phyloP scores from a whole-genome alignment of 352 stramenopile species.

The Phytophthora citrophthora region DNA sequence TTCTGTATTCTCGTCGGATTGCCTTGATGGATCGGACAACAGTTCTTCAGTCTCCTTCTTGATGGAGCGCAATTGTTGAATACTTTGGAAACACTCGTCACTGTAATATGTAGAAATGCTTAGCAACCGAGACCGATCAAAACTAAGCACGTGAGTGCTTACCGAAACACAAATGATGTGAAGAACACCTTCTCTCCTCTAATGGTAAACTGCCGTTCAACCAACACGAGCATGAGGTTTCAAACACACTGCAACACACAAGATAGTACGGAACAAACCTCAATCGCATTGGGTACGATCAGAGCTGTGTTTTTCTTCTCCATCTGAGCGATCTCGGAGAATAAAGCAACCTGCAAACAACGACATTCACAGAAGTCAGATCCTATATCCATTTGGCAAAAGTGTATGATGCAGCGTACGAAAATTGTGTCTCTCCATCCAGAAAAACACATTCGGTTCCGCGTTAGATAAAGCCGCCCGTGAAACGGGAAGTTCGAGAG shows the following conservation, averaged over 20 bases:
- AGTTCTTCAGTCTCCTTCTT: constrained; percentile 73
- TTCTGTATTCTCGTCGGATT: constrained; percentile 1
- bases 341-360: constrained; percentile 63
- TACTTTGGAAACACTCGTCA: constrained; percentile 85
- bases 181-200: constrained; percentile 82
- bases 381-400: not conserved
- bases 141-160: not conserved
- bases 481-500: constrained; percentile 85
- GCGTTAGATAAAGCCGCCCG: constrained; percentile 79
- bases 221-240: not conserved
- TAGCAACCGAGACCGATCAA: not conserved
- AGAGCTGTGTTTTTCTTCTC: constrained; percentile 89
- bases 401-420: constrained; percentile 37
- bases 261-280: constrained; percentile 44
- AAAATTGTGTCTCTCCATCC: constrained; percentile 85
- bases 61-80: constrained; percentile 78
- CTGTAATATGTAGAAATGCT: constrained; percentile 37
- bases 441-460: constrained; percentile 78
- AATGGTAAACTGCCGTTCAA: constrained; percentile 53
- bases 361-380: constrained; percentile 1
- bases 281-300: constrained; percentile 87
- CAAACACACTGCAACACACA: not conserved
- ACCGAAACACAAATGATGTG: constrained; percentile 87
- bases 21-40: constrained; percentile 37
- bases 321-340: constrained; percentile 72